Percentiles rank a stretch among this genome's conserved stretches.
Conservation (phyloP, 495 filamentous ascomycete species). For the Aspergillus ellipticus region DNA sequence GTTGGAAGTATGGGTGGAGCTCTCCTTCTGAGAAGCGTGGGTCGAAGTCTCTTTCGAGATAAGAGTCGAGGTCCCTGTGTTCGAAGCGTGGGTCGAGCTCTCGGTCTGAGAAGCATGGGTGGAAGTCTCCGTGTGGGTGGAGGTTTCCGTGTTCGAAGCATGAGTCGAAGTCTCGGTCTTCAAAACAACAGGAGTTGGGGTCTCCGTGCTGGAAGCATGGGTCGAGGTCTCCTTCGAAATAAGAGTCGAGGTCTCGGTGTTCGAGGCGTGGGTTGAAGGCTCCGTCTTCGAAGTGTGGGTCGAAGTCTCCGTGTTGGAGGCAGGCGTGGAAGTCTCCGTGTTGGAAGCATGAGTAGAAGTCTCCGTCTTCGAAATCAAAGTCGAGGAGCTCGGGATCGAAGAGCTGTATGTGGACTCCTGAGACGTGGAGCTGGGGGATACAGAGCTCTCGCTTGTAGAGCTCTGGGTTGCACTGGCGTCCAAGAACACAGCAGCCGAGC, state of each 20-base stretch:
- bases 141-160: background rate
- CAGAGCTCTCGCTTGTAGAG: background rate
- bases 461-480: background rate
- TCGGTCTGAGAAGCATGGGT: background rate
- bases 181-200: background rate
- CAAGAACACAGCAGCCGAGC: background rate
- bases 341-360: background rate
- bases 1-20: too few species aligned
- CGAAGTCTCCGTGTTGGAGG: background rate
- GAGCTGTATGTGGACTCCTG: background rate
- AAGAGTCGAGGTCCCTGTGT: background rate
- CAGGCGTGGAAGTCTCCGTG: background rate
- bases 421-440: background rate
- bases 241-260: background rate
- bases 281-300: background rate
- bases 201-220: too few species aligned
- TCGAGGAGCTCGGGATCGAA: background rate
- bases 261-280: background rate
- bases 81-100: background rate
- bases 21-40: too few species aligned
- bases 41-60: too few species aligned
- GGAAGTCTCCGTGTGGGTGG: background rate
- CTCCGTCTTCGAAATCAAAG: background rate
- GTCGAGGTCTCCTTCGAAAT: too few species aligned
- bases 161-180: background rate